Base-by-base conservation (phyloP, 345 rosid genomes). In the Moringa oleifera region DNA sequence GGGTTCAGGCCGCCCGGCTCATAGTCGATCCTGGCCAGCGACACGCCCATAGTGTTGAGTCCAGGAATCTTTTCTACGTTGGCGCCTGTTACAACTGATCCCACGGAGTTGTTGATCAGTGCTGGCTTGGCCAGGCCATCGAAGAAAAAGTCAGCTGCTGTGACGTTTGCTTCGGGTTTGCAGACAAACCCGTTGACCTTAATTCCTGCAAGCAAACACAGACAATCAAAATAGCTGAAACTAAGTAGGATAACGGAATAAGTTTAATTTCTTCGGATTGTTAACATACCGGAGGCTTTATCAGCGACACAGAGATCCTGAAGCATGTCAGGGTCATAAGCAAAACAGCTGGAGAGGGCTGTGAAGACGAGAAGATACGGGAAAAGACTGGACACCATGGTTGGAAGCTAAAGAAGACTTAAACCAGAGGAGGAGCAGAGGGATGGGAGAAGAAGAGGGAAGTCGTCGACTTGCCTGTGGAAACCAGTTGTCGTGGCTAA, bases 221-320 rank as follows among this genome's bases (percentile, higher is more conserved):
- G 9, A 21, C 9, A 51, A 0, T 24, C 13, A 51, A 17, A 21
- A 59, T 36, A 33, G 41, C 19, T 13, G 37, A 19, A n/a, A n/a
- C n/a, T n/a, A n/a, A n/a, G n/a, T n/a, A n/a, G n/a, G n/a, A n/a
- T n/a, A n/a, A n/a, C n/a, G n/a, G n/a, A n/a, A n/a, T n/a, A n/a
- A n/a, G n/a, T n/a, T n/a, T n/a, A n/a, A n/a, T n/a, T n/a, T n/a
- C n/a, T n/a, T n/a, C n/a, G n/a, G 55, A 46, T 36, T 6, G 49
- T 31, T 36, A 23, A 23, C 33, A 10, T 52, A 73, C 85, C 80
- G 61, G 81, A 54, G 52, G 77, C 53, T 31, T 54, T 63, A 53
- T 69, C 70, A 23, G 88, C 90, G 20, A 84, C 93, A 41, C 93
- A 87, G 18, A 84, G 59, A 74, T 87, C 93, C 73, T 87, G 93